Percentiles rank a stretch among this genome's conserved stretches.
These are phyloP conservation scores for Tolypocladium sp. DNA, from an alignment of 2,329 filamentous ascomycete species.

Conservation along the genomic window DNA sequence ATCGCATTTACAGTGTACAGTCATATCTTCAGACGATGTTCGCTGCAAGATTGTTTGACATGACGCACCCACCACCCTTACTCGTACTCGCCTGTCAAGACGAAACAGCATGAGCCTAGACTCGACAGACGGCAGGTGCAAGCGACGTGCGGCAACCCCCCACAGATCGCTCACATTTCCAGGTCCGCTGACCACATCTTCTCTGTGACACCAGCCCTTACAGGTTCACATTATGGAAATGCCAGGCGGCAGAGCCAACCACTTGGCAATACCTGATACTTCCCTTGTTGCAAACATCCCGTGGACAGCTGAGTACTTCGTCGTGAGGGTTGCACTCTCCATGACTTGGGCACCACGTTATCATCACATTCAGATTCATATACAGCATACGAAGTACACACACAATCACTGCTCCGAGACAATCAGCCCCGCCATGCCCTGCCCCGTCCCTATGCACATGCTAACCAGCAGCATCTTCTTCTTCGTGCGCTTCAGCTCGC, in stretches of 20 bases:
- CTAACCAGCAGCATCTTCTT: constrained; percentile 88
- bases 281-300: not conserved
- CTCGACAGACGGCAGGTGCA: not conserved
- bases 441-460: constrained; percentile 72
- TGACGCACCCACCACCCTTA: too few species aligned
- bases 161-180: not conserved
- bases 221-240: not conserved
- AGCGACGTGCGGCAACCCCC: not conserved
- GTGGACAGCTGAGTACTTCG: not conserved
- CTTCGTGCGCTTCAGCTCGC: constrained; percentile 72
- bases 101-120: not conserved
- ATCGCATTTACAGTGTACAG: too few species aligned
- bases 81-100: not conserved
- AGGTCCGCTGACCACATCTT: not conserved
- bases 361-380: not conserved
- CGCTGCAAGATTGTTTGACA: too few species aligned
- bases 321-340: not conserved
- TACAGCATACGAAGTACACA: not conserved
- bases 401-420: constrained; percentile 39
- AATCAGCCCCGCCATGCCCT: constrained; percentile 60
- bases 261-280: not conserved
- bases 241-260: not conserved
- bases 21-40: not conserved
- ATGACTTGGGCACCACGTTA: not conserved
- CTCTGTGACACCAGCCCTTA: not conserved